Evolutionary conservation across 129 eudicot species (phyloP).

Genomic region (Centaurea solstitialis): DNA sequence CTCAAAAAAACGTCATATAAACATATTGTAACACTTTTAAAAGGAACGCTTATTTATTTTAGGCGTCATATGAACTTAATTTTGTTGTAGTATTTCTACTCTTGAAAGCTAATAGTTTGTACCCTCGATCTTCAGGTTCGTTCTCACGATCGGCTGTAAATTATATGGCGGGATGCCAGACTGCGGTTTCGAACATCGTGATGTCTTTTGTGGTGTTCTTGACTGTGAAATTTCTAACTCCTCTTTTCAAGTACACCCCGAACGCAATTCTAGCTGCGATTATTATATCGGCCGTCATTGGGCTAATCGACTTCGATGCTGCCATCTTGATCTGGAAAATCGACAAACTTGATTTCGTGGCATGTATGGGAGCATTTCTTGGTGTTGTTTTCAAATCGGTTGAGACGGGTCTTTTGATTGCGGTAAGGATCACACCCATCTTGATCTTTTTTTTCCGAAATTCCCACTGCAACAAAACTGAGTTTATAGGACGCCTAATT

Average conservation of each 20-base stretch:
- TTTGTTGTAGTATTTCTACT: too few relatives aligned
- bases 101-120: background rate
- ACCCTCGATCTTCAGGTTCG: constrained; percentile 43
- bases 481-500: too few relatives aligned
- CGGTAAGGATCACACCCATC: constrained; percentile 42
- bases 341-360: constrained; percentile 78
- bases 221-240: constrained; percentile 65
- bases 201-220: constrained; percentile 72
- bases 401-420: constrained; percentile 80
- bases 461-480: background rate
- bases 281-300: constrained; percentile 78
- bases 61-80: too few relatives aligned
- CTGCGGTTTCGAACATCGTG: constrained; percentile 69
- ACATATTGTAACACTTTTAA: too few relatives aligned
- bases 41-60: too few relatives aligned
- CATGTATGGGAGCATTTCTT: constrained; percentile 87
- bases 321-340: constrained; percentile 75
- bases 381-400: constrained; percentile 79
- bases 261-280: constrained; percentile 82
- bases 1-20: too few relatives aligned
- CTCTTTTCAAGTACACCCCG: constrained; percentile 81
- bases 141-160: constrained; percentile 79
- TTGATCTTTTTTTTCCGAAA: background rate
- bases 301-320: constrained; percentile 70
- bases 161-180: constrained; percentile 79